Evolutionary conservation across 1,139 yeast species (phyloP).

Genomic region (Diutina neorugosa): DNA sequence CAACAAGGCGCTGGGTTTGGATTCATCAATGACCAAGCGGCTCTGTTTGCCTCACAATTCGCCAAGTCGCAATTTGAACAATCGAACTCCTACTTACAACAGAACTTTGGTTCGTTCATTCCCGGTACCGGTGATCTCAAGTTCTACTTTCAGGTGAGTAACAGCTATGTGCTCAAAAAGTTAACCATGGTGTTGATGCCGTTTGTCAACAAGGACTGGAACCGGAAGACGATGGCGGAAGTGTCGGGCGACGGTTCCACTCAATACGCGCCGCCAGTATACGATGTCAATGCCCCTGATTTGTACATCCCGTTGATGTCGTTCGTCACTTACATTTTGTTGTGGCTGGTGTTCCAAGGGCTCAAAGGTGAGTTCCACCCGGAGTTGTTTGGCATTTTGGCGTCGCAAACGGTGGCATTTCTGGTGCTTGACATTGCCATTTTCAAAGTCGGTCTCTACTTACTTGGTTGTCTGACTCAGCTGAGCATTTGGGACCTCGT

Average conservation of each 20-base stretch:
- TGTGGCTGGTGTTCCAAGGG: constrained; percentile 82
- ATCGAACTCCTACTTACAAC: constrained; percentile 62
- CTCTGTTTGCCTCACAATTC: constrained; percentile 79
- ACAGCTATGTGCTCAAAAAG: constrained; percentile 71
- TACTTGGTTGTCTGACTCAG: constrained; percentile 39
- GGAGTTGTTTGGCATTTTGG: constrained; percentile 75
- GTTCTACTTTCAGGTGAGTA: constrained; percentile 86
- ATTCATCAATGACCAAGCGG: constrained; percentile 66
- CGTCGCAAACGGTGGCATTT: constrained; percentile 85
- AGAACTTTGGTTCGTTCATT: constrained; percentile 48
- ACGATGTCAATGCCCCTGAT: constrained; percentile 92
- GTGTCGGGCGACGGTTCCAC: constrained; percentile 27
- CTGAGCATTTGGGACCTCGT: constrained; percentile 65
- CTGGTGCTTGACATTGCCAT: constrained; percentile 51
- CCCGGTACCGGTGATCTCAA: constrained; percentile 45
- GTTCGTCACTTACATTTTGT: constrained; percentile 72
- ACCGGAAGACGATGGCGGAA: constrained; percentile 21
- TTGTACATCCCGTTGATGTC: constrained; percentile 94
- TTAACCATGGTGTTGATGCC: constrained; percentile 71
- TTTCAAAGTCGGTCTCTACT: constrained; percentile 33
- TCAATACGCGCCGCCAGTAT: constrained; percentile 58
- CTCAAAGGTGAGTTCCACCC: constrained; percentile 88
- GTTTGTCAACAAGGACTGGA: constrained; percentile 75
- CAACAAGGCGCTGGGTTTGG: constrained; percentile 10
- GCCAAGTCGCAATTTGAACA: constrained; percentile 74